Evolutionary conservation across 2,329 filamentous ascomycete genomes (phyloP), one percentile per base, ranked within the genome.

Genomic region (Penicillium sp.): DNA sequence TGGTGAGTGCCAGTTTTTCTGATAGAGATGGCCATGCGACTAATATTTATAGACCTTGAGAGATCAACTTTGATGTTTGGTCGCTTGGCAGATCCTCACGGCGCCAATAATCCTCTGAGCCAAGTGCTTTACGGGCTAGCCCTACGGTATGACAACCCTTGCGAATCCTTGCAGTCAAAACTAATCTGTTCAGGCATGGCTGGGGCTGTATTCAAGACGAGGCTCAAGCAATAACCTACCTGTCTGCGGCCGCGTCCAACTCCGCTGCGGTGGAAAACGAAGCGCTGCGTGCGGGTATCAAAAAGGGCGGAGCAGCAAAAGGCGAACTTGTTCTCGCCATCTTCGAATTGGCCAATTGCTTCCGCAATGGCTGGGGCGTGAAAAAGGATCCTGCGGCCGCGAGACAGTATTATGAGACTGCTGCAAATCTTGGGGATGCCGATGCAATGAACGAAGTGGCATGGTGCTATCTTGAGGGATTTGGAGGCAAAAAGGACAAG

Each of bases 401-500:
- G 33, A 73, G 74, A 53, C 73, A 94, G 75, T 98, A 96, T 65
- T 98, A 96, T 65, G 90, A 96, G 68, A 95, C 90, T 7, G 92
- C 92, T 17, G 92, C 92, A 44, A 96, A 98, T 62, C 70, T 98
- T 50, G 92, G 92, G 44, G 92, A 98, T 65, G 86, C 85, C 30
- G 92, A 98, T 69, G 92, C 89, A 41, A 95, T 96, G 89, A 95
- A 95, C 60, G 90, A 96, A 66, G 83, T 83, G 37, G 92, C 82
- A 23, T 94, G 88, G 87, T 98, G 92, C 70, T 96, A 92, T 73
- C 66, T 93, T 17, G 84, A 95, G 61, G 92, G 92, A n/a, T 95
- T 94, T 66, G 92, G 92, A 22, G 90, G 88, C 59, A 92, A 88
- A 65, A 98, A 96, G 66, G 89, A 98, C 72, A 96, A 95, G 85